Conservation (phyloP, 176 grass and related monocot species). For the Bolboschoenus planiculmis region DNA sequence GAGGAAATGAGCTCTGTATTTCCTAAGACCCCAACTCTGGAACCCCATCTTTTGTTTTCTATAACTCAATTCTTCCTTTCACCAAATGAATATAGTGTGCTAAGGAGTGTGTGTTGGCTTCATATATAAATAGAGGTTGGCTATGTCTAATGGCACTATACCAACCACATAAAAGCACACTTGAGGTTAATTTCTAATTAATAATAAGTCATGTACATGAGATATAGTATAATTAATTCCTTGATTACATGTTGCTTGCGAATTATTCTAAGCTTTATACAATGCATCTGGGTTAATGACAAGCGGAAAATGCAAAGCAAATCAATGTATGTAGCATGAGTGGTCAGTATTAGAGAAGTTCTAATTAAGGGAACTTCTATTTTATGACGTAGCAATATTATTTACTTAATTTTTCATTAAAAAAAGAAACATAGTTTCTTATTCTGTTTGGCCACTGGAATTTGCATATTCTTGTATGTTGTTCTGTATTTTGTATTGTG, state of each 20-base stretch:
- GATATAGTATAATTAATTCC: neutral
- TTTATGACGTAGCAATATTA: neutral
- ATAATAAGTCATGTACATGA: neutral
- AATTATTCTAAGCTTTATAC: neutral
- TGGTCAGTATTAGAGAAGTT: neutral
- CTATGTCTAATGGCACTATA: neutral
- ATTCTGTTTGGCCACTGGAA: neutral
- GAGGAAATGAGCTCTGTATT: slow-evolving; percentile 57
- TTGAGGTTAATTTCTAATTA: neutral
- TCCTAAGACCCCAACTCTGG: slow-evolving; percentile 6
- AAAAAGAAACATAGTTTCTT: neutral
- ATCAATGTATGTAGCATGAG: neutral
- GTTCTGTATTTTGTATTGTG: neutral
- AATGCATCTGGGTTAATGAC: neutral
- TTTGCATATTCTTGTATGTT: neutral
- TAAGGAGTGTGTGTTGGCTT: neutral
- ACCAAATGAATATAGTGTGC: slow-evolving; percentile 12
- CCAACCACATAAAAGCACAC: neutral
- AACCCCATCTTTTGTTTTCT: neutral
- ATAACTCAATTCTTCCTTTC: neutral
- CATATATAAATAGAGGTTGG: slow-evolving; percentile 19
- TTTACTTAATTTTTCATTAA: neutral
- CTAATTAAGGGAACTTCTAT: neutral
- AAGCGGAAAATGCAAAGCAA: slow-evolving; percentile 4
- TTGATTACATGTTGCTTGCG: neutral